Conservation (phyloP, 495 filamentous ascomycete genomes). For the Aspergillus cristatus region DNA sequence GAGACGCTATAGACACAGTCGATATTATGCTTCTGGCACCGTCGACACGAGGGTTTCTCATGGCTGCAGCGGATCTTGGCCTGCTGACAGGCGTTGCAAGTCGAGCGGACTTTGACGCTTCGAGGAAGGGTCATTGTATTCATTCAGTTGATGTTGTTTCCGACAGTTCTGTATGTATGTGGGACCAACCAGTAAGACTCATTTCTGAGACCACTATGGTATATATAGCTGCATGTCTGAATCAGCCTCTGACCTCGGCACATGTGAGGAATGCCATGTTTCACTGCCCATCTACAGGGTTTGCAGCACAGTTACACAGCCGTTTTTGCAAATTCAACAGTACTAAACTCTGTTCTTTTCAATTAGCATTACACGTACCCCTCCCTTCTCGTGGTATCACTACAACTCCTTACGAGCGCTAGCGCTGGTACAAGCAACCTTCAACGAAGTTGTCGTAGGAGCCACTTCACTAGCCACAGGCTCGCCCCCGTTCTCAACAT, state of each 20-base stretch:
- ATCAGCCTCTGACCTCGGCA: no score
- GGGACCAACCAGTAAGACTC: no score
- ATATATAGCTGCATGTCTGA: no score
- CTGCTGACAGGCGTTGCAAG: constrained; percentile 41
- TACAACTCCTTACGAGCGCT: constrained; percentile 4
- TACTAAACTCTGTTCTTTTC: no score
- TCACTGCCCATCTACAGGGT: no score
- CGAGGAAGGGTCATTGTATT: constrained; percentile 21
- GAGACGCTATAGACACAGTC: constrained; percentile 39
- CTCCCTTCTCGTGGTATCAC: not conserved
- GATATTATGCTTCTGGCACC: constrained; percentile 35
- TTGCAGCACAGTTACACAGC: no score
- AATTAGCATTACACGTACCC: no score
- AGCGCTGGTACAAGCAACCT: constrained; percentile 8
- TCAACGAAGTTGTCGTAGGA: constrained; percentile 18
- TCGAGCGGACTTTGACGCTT: constrained; percentile 36
- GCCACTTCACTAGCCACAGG: constrained; percentile 4
- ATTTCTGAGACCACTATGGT: no score
- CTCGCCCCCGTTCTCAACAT: constrained; percentile 15
- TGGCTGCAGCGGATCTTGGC: constrained; percentile 43
- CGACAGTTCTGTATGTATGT: no score
- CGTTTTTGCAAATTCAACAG: no score
- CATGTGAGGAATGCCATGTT: no score
- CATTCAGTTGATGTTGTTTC: not conserved
- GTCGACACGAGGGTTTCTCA: constrained; percentile 34